phyloP scores from a whole-genome alignment of 805 yeast species.

The Kurtzmaniella cleridarum region DNA sequence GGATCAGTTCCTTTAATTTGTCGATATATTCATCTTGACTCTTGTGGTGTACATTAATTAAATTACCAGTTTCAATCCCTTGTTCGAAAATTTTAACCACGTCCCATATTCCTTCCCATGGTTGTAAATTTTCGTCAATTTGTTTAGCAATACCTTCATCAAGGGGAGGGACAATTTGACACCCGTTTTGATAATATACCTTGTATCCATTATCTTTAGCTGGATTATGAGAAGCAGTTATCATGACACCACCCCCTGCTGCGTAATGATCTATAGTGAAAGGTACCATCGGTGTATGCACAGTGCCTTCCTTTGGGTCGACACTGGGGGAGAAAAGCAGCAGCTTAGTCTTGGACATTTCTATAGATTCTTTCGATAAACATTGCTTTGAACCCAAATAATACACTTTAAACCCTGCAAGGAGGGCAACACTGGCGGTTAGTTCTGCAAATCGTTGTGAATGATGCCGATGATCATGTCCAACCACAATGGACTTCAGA shows the following conservation, averaged over 20 bases:
- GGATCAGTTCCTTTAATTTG: slow-evolving; percentile 12
- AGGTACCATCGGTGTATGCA: slow-evolving; percentile 92
- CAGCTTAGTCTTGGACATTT: slow-evolving; percentile 6
- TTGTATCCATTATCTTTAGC: slow-evolving; percentile 89
- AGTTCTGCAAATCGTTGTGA: slow-evolving; percentile 76
- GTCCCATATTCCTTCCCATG: slow-evolving; percentile 53
- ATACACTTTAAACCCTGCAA: slow-evolving; percentile 65
- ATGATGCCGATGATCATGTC: slow-evolving; percentile 87
- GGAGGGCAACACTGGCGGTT: slow-evolving; percentile 68
- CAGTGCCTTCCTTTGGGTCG: slow-evolving; percentile 18
- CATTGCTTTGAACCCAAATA: slow-evolving; percentile 43
- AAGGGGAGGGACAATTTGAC: slow-evolving; percentile 93
- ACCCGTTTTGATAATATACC: slow-evolving; percentile 89
- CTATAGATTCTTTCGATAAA: slow-evolving; percentile 22
- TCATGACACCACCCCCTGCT: slow-evolving; percentile 85
- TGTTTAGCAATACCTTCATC: slow-evolving; percentile 65
- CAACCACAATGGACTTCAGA: slow-evolving; percentile 57
- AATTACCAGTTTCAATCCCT: slow-evolving; percentile 17
- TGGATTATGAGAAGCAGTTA: slow-evolving; percentile 87
- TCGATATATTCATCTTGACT: slow-evolving; percentile 38
- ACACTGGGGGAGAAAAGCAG: neutral
- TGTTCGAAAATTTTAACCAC: slow-evolving; percentile 28
- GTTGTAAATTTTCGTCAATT: slow-evolving; percentile 57
- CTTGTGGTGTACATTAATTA: slow-evolving; percentile 39
- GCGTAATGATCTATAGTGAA: slow-evolving; percentile 61